Base-by-base conservation (phyloP, 176 grass and related monocot species). In the Saccharum spontaneum region DNA sequence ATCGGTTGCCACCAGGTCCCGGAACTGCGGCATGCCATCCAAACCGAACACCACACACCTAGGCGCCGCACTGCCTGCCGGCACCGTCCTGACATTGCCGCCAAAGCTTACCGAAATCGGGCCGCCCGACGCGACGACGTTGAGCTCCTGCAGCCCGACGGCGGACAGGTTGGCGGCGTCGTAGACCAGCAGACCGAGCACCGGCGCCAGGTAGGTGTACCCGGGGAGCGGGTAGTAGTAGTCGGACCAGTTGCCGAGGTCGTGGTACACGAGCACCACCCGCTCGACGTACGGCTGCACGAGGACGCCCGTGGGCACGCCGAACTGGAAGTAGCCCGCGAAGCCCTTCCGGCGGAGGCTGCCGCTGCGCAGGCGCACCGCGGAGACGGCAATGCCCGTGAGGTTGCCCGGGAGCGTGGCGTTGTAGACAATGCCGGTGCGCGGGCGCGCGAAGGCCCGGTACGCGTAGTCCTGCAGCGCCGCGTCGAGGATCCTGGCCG, bases 201-300 rank as follows among this genome's bases (percentile, higher is more conserved):
- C 79, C 18, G 97, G 97, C 64, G 97, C 74, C 31, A 99, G 85
- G 85, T 99, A 92, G 23, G 90, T 94, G 69, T 88, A 97, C 6
- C 97, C 97, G 18, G 88, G 57, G 40, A 97, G 77, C 10, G 86
- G 91, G 82, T 99, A 99, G 76, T 97, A 91, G 50, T 9, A 4
- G 18, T 75, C 81, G 16, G 97, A 89, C 41, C 84, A 65, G 59
- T 69, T 76, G 59, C 88, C 91, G 2, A 98, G 81, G 76, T 82
- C 90, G n/a, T 95, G 93, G 81, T 96, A 98, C 61, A 98, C 93
- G 30, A 98, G 71, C 45, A 94, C 89, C 28, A 94, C 69, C 72
- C 97, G 90, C 70, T 91, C 86, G 11, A 91, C 90, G 78, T 89
- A 91, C 6, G 97, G 97, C 86, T 86, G 97, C 69, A 92, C 88